Evolutionary conservation across 768 basidiomycete species (phyloP).

Genomic region (Gautieria morchelliformis): DNA sequence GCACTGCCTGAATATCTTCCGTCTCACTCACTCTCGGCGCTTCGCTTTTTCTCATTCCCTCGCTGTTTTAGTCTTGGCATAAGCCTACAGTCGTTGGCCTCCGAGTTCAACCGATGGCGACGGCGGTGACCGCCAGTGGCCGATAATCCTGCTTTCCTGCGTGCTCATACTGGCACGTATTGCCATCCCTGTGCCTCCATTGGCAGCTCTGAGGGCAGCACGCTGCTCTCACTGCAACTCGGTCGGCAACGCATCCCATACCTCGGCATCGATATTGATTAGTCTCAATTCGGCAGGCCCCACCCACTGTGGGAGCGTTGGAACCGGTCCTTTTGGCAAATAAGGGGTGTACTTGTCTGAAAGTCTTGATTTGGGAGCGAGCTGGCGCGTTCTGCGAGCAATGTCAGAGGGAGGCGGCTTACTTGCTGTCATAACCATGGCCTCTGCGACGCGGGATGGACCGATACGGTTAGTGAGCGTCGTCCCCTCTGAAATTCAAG

Average conservation of each 20-base stretch:
- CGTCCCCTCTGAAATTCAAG: too few relatives aligned
- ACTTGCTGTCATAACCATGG: background rate
- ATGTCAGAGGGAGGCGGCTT: constrained; percentile 26
- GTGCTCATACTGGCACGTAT: constrained; percentile 5
- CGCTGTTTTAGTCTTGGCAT: constrained; percentile 52
- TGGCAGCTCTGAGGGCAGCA: constrained; percentile 20
- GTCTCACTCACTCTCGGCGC: constrained; percentile 53
- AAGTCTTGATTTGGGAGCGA: constrained; percentile 43
- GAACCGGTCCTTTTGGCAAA: constrained; percentile 24
- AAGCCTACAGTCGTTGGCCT: background rate
- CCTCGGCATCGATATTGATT: constrained; percentile 64
- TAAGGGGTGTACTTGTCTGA: constrained; percentile 21
- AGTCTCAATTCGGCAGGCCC: constrained; percentile 47
- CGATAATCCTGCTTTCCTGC: constrained; percentile 9
- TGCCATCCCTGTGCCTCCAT: constrained; percentile 11
- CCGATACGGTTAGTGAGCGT: too few relatives aligned
- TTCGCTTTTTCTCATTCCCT: constrained; percentile 38
- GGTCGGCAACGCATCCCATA: constrained; percentile 55
- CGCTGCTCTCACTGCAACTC: constrained; percentile 70
- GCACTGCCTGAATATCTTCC: constrained; percentile 59
- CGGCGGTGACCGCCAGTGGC: constrained; percentile 6
- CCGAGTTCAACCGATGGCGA: constrained; percentile 16
- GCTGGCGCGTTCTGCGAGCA: constrained; percentile 52
- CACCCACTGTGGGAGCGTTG: constrained; percentile 36
- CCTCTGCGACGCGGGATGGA: background rate